Base-by-base conservation (phyloP, 2,329 filamentous ascomycete species). In the Pestalotiopsis sp. region DNA sequence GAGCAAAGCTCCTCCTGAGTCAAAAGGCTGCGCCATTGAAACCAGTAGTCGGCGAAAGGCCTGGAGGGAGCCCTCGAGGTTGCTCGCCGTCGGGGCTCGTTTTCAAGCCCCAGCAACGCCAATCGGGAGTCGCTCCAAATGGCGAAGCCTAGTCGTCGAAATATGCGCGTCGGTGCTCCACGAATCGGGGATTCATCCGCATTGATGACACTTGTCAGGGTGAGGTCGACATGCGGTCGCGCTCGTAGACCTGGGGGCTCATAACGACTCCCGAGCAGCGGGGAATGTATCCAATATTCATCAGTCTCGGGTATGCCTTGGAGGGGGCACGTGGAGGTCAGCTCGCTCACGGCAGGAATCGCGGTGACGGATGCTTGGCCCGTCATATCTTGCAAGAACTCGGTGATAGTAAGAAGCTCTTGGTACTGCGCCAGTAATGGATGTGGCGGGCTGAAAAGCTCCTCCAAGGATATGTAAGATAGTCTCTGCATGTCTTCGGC, bases 341-440 rank as follows among this genome's bases (percentile, higher is more conserved):
- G 41, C 41, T 45, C 41, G 41, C 41, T n/a, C 41, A 49, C 41
- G 41, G 41, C 41, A 49, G 41, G 41, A 49, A 49, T 49, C 41
- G 41, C 4, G 17, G 41, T 49, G 41, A 49, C 4, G 41, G 41
- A 49, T n/a, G 41, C 41, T 14, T 45, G 41, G 6, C 41, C 41
- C 41, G 41, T 45, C 14, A n/a, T 5, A 11, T 63, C 17, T 39
- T 63, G 60, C 31, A 63, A 23, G 38, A 20, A 63, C 39, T 45
- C 60, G 2, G 20, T 7, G 14, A 63, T 20, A 17, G 31, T 45
- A 14, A 63, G 31, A 17, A 63, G 27, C 36, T 63, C 38, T 9
- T 63, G 60, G 60, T 27, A 25, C 60, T 63, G 60, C 23, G 60
- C 38, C 60, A n/a, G 20, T n/a, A 20, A 39, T 23, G 36, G 60